These are phyloP conservation scores for Sarocladium strictum DNA, from an alignment of 2,329 filamentous ascomycete genomes.

Conservation along the genomic window DNA sequence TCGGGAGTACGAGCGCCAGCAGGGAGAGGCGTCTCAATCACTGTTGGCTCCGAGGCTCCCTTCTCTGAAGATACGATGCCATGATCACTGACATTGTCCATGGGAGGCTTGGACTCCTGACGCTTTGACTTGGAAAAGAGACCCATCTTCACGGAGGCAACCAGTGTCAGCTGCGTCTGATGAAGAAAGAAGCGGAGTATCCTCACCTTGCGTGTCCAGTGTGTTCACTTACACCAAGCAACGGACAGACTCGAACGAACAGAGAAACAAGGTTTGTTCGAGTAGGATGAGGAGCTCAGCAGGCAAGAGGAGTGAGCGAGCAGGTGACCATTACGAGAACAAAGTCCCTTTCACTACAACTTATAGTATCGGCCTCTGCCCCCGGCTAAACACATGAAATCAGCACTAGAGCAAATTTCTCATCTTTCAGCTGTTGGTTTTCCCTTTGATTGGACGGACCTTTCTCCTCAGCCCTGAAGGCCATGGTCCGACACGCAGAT, in stretches of 20 bases:
- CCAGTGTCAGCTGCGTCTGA: background rate
- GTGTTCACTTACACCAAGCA: background rate
- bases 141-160: background rate
- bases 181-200: background rate
- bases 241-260: background rate
- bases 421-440: too few species aligned
- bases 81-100: too few species aligned
- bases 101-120: background rate
- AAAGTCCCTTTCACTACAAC: background rate
- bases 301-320: background rate
- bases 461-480: too few species aligned
- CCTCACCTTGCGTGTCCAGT: background rate
- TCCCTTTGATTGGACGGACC: too few species aligned
- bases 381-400: too few species aligned
- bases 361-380: background rate
- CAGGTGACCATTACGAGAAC: too few species aligned
- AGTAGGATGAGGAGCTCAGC: background rate
- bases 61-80: too few species aligned
- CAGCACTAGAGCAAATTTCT: too few species aligned
- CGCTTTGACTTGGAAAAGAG: background rate
- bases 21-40: background rate
- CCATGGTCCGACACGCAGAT: too few species aligned
- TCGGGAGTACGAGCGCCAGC: background rate
- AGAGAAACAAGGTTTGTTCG: background rate
- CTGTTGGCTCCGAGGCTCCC: background rate